Percentiles rank a stretch among this genome's conserved stretches.
Conservation (phyloP, 1,284 basidiomycete genomes). For the Puccinia triticina region DNA sequence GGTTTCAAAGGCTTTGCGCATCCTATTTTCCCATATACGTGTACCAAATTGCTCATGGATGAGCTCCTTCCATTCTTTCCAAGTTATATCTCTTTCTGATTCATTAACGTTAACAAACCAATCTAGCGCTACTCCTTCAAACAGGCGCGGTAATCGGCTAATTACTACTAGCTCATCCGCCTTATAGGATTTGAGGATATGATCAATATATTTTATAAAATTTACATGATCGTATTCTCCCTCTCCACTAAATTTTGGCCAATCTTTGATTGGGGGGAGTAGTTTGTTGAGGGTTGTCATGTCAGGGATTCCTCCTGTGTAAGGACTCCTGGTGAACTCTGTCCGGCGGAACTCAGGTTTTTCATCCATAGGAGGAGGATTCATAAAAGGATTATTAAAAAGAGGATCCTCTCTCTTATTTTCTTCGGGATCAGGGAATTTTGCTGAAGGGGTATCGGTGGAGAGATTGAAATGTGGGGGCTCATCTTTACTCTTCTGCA, state of each 20-base stretch:
- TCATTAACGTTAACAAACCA: not conserved
- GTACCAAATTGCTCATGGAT: conserved; percentile 10
- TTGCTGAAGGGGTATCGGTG: too few relatives aligned
- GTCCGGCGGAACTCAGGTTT: too few relatives aligned
- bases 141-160: not conserved
- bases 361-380: too few relatives aligned
- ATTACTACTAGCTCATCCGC: not conserved
- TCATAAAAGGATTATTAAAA: too few relatives aligned
- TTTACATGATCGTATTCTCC: too few relatives aligned
- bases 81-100: not conserved
- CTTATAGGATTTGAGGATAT: not conserved
- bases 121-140: conserved; percentile 9
- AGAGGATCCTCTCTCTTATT: too few relatives aligned
- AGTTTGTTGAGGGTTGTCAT: not conserved
- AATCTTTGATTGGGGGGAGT: not conserved
- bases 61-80: not conserved
- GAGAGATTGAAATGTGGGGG: too few relatives aligned
- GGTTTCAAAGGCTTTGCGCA: not conserved
- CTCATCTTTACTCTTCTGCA: too few relatives aligned
- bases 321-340: too few relatives aligned
- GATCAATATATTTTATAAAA: too few relatives aligned
- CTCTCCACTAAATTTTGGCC: conserved; percentile 7
- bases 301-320: not conserved
- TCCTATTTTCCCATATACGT: not conserved
- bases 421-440: too few relatives aligned